phyloP scores from a whole-genome alignment of 1,284 basidiomycete genomes.

The Psilocybe mexicana region DNA sequence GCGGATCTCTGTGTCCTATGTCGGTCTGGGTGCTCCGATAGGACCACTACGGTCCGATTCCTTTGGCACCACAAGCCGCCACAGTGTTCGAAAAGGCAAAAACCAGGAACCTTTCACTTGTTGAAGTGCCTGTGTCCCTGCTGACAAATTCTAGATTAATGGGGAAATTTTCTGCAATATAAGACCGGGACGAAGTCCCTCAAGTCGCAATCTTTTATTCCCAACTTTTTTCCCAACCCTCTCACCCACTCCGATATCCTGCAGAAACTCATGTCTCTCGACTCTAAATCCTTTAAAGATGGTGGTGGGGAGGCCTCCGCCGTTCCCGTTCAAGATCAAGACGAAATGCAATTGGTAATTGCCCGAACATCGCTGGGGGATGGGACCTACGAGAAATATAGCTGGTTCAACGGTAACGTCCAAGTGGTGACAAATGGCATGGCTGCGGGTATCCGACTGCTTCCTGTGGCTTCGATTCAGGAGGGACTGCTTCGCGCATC shows the following conservation, averaged over 20 bases:
- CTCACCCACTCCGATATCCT: not conserved
- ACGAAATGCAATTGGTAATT: conserved; percentile 40
- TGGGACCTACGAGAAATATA: conserved; percentile 21
- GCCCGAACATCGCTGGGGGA: conserved; percentile 25
- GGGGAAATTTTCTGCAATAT: not conserved
- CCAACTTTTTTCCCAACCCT: not conserved
- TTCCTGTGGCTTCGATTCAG: conserved; percentile 31
- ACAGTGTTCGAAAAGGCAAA: too few species aligned
- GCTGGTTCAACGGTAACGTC: conserved; percentile 70
- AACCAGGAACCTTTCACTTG: too few species aligned
- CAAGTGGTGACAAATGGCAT: conserved; percentile 64
- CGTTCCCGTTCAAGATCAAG: conserved; percentile 23
- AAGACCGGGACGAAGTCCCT: not conserved
- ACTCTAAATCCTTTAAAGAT: conserved; percentile 18
- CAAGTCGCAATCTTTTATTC: not conserved
- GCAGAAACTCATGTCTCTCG: conserved; percentile 11
- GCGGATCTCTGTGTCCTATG: too few species aligned
- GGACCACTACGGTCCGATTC: too few species aligned
- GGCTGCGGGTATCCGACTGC: conserved; percentile 83
- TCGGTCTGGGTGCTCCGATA: too few species aligned
- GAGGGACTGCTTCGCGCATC: not conserved
- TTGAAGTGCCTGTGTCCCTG: not conserved
- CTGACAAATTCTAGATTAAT: not conserved
- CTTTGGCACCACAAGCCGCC: too few species aligned
- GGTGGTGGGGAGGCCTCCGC: conserved; percentile 19